Evolutionary conservation across 768 basidiomycete species (phyloP).

Genomic region (Gymnopilus junonius): DNA sequence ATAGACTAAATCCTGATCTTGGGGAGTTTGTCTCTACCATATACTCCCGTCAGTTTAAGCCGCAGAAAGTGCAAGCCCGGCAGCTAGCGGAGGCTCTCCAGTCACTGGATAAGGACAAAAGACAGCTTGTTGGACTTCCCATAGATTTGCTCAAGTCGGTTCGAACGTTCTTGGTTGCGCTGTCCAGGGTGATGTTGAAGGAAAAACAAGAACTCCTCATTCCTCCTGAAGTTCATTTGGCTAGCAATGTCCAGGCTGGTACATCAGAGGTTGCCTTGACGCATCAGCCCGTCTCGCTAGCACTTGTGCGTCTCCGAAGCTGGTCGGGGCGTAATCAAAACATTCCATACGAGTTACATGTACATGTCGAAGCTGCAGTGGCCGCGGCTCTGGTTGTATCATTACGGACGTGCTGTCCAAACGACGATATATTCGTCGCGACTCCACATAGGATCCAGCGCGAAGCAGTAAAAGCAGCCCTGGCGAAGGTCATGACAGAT

Average conservation of each 20-base stretch:
- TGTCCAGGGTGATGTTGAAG: slow-evolving; percentile 49
- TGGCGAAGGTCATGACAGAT: slow-evolving; percentile 25
- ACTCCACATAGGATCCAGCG: slow-evolving; percentile 58
- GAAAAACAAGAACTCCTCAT: slow-evolving; percentile 39
- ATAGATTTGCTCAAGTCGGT: slow-evolving; percentile 28
- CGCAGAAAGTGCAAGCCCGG: slow-evolving; percentile 49
- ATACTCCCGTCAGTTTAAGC: slow-evolving; percentile 50
- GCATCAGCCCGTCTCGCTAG: slow-evolving; percentile 47
- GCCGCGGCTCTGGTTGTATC: slow-evolving; percentile 46
- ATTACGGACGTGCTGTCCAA: slow-evolving; percentile 40
- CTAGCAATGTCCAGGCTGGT: slow-evolving; percentile 8
- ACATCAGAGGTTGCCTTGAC: slow-evolving; percentile 21
- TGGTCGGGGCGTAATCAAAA: slow-evolving; percentile 33
- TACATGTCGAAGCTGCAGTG: slow-evolving; percentile 50
- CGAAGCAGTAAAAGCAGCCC: slow-evolving; percentile 50
- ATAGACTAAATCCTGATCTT: slow-evolving; percentile 56
- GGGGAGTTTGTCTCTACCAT: slow-evolving; percentile 59
- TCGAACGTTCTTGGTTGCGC: slow-evolving; percentile 42
- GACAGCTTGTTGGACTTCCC: slow-evolving; percentile 24
- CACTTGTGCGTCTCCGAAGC: slow-evolving; percentile 45
- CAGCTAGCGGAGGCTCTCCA: slow-evolving; percentile 41
- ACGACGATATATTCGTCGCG: slow-evolving; percentile 54
- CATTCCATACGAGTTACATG: slow-evolving; percentile 50
- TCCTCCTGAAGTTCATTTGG: slow-evolving; percentile 21
- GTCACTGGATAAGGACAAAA: slow-evolving; percentile 24